These are phyloP conservation scores for Colletotrichum phormii DNA, from an alignment of 2,329 filamentous ascomycete genomes.

Conservation along the genomic window DNA sequence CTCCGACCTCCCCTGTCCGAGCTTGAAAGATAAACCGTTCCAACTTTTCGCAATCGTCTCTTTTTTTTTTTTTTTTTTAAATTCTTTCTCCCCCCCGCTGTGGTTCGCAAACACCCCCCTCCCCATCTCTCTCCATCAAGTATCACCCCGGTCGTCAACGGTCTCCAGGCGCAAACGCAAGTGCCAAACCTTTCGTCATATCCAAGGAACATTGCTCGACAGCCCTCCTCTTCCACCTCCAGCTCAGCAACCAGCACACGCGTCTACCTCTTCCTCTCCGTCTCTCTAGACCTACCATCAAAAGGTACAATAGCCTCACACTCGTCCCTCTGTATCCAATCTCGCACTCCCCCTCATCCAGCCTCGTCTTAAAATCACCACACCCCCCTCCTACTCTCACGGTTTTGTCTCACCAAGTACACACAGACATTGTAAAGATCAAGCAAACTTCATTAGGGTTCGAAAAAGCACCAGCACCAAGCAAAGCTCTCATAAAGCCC, in stretches of 20 bases:
- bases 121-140: neutral
- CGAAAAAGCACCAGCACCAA: neutral
- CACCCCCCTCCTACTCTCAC: conserved; percentile 14
- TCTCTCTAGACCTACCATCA: neutral
- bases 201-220: conserved; percentile 16
- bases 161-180: neutral
- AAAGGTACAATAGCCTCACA: neutral
- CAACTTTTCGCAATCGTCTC: conserved; percentile 8
- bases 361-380: conserved; percentile 12
- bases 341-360: neutral
- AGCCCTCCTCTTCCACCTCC: neutral
- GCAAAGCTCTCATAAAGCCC: conserved; percentile 30
- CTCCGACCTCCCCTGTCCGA: conserved; percentile 30
- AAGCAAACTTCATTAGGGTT: neutral
- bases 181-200: conserved; percentile 26
- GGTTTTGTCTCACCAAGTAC: conserved; percentile 27
- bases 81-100: neutral
- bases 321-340: neutral
- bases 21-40: conserved; percentile 21
- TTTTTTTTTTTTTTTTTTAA: neutral
- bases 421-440: conserved; percentile 27
- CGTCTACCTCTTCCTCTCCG: neutral
- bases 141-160: conserved; percentile 19
- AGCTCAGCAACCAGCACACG: neutral
- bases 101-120: neutral